phyloP scores from a whole-genome alignment of 2,329 filamentous ascomycete species.

The Epichloe gansuensis region DNA sequence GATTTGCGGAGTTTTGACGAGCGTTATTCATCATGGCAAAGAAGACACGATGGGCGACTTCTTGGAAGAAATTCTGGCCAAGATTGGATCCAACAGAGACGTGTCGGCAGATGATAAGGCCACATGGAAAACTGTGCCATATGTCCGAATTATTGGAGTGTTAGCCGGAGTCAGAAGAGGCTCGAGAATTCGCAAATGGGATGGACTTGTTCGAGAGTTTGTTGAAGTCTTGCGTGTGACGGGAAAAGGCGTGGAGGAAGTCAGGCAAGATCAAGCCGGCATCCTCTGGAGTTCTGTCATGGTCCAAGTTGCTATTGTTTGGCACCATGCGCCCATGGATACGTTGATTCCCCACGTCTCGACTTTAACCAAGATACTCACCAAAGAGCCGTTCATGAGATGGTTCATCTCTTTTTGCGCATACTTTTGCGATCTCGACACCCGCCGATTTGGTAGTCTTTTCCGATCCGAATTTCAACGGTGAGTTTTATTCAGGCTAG shows the following conservation, averaged over 20 bases:
- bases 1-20: slow-evolving; percentile 63
- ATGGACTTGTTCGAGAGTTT: slow-evolving; percentile 43
- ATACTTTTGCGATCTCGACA: slow-evolving; percentile 61
- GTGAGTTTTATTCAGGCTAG: slow-evolving; percentile 27
- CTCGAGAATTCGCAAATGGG: slow-evolving; percentile 61
- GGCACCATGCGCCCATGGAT: slow-evolving; percentile 69
- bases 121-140: slow-evolving; percentile 31
- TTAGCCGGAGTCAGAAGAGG: slow-evolving; percentile 73
- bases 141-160: slow-evolving; percentile 51
- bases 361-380: slow-evolving; percentile 51
- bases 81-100: slow-evolving; percentile 24
- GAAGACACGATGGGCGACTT: slow-evolving; percentile 60
- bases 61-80: slow-evolving; percentile 46
- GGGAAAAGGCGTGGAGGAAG: slow-evolving; percentile 24
- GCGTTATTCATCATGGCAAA: slow-evolving; percentile 70
- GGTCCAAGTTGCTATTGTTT: slow-evolving; percentile 49
- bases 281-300: slow-evolving; percentile 45
- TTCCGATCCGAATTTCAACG: slow-evolving; percentile 71
- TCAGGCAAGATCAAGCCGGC: slow-evolving; percentile 22
- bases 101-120: slow-evolving; percentile 13
- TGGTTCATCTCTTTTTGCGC: slow-evolving; percentile 81
- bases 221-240: slow-evolving; percentile 38
- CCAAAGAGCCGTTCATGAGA: slow-evolving; percentile 48
- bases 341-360: slow-evolving; percentile 58
- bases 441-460: slow-evolving; percentile 64